Evolutionary conservation across 805 yeast species (phyloP), one percentile per base, ranked within the genome.

Genomic region (Pichia membranifaciens): DNA sequence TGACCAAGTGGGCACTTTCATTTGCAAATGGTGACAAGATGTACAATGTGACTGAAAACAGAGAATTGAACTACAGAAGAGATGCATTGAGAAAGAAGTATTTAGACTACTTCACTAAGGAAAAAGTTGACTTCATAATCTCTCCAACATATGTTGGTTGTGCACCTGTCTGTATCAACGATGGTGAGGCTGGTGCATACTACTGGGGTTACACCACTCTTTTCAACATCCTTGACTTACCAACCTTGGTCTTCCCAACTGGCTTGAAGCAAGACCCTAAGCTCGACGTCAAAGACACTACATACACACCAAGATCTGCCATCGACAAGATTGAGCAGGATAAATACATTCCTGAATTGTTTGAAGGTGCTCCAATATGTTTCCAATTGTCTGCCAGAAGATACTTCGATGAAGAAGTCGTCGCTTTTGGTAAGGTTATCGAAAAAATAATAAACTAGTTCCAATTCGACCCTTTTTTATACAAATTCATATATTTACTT

Each of bases 141-240:
- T 75, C 84, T 44, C 90, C 91, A 51, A 75, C 81, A 6, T 79
- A 81, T 63, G 76, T 75, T 47, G 82, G 83, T 52, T 81, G 80
- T 43, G 87, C 93, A n/a, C 87, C 88, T 38, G 74, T 73, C 45
- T 78, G 84, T 20, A 77, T 75, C 41, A 71, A 74, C 28, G 62
- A 64, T 35, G 69, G 66, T 43, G 56, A 58, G 43, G 66, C 64
- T 2, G 70, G 70, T 44, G 74, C 83, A 6, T 77, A 75, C 61
- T 83, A 83, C 65, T 86, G 93, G 90, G 84, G 90, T 3, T 86
- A 86, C 70, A 84, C 91, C 5, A 68, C 88, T 2, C 71, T 83
- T 52, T 86, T 80, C 77, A 85, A 85, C 66, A 59, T 84, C 49
- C 64, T 84, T 52, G 95, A 86, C 62, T 71, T 78, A 58, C 89